Percentiles rank a stretch among this genome's conserved stretches.
phyloP scores from a whole-genome alignment of 2,329 filamentous ascomycete species.

The Neospermospora avenae region DNA sequence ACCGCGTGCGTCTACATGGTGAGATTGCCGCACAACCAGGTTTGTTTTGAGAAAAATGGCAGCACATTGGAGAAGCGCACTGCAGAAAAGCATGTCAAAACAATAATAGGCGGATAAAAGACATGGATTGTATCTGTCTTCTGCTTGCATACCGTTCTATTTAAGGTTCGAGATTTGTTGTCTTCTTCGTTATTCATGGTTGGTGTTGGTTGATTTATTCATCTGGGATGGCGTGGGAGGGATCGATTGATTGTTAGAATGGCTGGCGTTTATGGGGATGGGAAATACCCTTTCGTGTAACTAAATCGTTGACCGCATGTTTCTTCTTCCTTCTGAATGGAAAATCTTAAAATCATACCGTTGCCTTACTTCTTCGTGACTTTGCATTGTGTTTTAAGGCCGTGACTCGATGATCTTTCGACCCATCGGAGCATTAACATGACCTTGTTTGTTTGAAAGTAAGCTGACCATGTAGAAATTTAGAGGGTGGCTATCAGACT shows the following conservation, averaged over 20 bases:
- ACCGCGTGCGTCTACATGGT: conserved; percentile 58
- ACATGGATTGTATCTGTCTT: neutral
- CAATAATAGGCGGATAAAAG: neutral
- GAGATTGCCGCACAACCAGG: conserved; percentile 11
- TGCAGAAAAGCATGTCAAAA: too few species aligned
- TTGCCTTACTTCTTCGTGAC: neutral
- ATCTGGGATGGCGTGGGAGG: too few species aligned
- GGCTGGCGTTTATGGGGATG: conserved; percentile 1
- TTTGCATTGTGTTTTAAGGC: neutral
- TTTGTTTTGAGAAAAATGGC: neutral
- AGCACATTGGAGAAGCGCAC: too few species aligned
- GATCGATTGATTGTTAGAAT: neutral
- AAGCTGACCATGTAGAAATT: too few species aligned
- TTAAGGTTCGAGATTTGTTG: neutral
- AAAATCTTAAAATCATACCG: neutral
- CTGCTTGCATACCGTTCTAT: neutral
- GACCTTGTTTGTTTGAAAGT: too few species aligned
- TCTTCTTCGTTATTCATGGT: neutral
- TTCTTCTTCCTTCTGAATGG: neutral
- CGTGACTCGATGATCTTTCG: too few species aligned
- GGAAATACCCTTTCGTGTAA: conserved; percentile 10
- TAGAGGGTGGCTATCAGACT: too few species aligned
- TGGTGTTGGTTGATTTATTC: too few species aligned
- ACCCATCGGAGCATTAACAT: too few species aligned
- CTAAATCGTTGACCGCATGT: neutral